Evolutionary conservation across 163 green algal genomes (phyloP), one percentile per base, ranked within the genome.

Genomic region (Coccomyxa subellipsoidea): DNA sequence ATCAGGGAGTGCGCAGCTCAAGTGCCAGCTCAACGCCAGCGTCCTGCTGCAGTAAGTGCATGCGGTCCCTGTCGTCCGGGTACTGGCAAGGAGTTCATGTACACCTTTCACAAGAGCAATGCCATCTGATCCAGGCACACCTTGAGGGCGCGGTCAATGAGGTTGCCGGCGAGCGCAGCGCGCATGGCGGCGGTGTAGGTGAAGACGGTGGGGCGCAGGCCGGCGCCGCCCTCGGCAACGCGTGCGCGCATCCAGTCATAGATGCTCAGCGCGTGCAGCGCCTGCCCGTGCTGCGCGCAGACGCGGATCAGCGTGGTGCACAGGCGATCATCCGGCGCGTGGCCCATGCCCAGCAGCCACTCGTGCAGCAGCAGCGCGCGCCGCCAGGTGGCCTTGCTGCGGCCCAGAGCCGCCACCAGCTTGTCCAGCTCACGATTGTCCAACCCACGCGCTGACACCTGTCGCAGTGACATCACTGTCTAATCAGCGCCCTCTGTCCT

Each of bases 181-280:
- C 94, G 88, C 93, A 97, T 96, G 39, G 92, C 94, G 9, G 92
- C 94, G 0, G 94, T 98, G 92, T 96, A 97, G 6, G 94, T 97
- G 91, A 92, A 97, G 0, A 95, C 91, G 0, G 93, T 93, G 29
- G 89, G 87, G 34, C 76, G 79, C 32, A 96, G 84, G 6, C 82
- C 91, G 1, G 88, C 92, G 32, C 94, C 94, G 38, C 93, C 93
- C 31, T 86, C 84, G 0, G 40, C 25, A 0, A 54, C 15, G 0
- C 85, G 81, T 0, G 86, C 84, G 9, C 86, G 86, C 94, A 97
- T 97, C 94, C 94, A 98, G 80, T 97, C 92, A 82, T 98, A 98
- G 73, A 98, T 84, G 1, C 76, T 81, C 39, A 98, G 89, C 0
- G 94, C 94, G 7, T 80, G 89, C 25, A 91, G 76, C 0, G 90